phyloP scores from a whole-genome alignment of 129 eudicot genomes.

The Arctium lappa region DNA sequence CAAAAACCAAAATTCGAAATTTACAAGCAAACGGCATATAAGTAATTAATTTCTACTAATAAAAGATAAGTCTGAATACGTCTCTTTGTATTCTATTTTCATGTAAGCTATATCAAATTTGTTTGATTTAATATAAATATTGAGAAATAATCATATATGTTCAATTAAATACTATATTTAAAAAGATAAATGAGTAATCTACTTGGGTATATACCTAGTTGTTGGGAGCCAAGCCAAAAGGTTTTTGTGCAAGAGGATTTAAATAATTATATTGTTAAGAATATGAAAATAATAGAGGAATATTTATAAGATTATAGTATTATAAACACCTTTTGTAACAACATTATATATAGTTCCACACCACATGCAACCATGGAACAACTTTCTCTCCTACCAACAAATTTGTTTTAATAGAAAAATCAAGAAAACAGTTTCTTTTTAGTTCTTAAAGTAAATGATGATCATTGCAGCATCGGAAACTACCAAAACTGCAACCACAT shows the following conservation, averaged over 20 bases:
- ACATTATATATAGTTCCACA: slow-evolving; percentile 36
- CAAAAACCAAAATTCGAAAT: background rate
- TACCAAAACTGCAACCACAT: slow-evolving; percentile 29
- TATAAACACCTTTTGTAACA: slow-evolving; percentile 13
- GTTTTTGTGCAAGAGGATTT: slow-evolving; percentile 1
- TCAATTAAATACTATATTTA: background rate
- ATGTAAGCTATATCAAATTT: background rate
- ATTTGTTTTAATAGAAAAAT: background rate
- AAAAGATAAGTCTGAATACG: background rate
- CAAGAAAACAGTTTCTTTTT: background rate
- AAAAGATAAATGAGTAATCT: background rate
- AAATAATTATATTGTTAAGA: background rate
- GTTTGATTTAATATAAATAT: background rate
- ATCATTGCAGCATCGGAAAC: slow-evolving; percentile 42
- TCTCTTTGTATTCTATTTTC: background rate
- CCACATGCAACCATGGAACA: slow-evolving; percentile 38
- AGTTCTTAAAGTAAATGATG: slow-evolving; percentile 11
- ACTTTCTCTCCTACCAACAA: slow-evolving; percentile 27
- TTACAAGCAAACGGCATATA: background rate
- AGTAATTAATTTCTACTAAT: background rate
- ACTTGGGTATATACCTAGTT: slow-evolving; percentile 29
- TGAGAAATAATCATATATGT: background rate
- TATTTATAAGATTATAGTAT: slow-evolving; percentile 25
- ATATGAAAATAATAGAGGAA: slow-evolving; percentile 42
- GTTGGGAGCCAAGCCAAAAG: slow-evolving; percentile 30